These are phyloP conservation scores for Odontarrhena argentea DNA, from an alignment of 345 rosid species.

Conservation along the genomic window DNA sequence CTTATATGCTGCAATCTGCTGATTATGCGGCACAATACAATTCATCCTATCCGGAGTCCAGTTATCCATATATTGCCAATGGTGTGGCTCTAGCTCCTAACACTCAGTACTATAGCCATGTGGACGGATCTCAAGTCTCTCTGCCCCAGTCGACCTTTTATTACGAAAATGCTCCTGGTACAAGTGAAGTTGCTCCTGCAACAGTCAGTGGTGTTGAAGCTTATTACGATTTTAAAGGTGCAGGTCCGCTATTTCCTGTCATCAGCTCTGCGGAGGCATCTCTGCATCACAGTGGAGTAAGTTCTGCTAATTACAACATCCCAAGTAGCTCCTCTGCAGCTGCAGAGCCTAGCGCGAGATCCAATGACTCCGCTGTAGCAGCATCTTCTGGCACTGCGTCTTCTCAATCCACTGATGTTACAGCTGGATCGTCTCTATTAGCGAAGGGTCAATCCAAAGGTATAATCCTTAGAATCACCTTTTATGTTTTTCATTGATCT, in stretches of 20 bases:
- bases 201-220: conserved; percentile 55
- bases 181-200: conserved; percentile 58
- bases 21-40: conserved; percentile 56
- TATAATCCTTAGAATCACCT: conserved; percentile 32
- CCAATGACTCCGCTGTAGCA: conserved; percentile 38
- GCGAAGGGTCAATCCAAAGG: conserved; percentile 79
- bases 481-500: conserved; percentile 2
- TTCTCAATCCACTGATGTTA: conserved; percentile 37
- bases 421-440: conserved; percentile 43
- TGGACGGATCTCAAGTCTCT: conserved; percentile 66
- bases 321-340: conserved; percentile 37
- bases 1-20: conserved; percentile 56
- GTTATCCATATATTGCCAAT: conserved; percentile 58
- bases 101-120: conserved; percentile 62
- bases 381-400: conserved; percentile 46
- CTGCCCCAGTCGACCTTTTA: conserved; percentile 57
- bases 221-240: conserved; percentile 60
- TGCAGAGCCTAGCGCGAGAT: conserved; percentile 39
- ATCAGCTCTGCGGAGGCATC: conserved; percentile 48
- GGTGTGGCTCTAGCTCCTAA: conserved; percentile 43
- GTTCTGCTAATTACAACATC: conserved; percentile 41
- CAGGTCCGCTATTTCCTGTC: conserved; percentile 49
- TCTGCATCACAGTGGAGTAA: conserved; percentile 46
- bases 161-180: conserved; percentile 58
- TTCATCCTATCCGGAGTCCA: conserved; percentile 55